Evolutionary conservation across 345 rosid species (phyloP).

Genomic region (Eucalyptus curtisii): DNA sequence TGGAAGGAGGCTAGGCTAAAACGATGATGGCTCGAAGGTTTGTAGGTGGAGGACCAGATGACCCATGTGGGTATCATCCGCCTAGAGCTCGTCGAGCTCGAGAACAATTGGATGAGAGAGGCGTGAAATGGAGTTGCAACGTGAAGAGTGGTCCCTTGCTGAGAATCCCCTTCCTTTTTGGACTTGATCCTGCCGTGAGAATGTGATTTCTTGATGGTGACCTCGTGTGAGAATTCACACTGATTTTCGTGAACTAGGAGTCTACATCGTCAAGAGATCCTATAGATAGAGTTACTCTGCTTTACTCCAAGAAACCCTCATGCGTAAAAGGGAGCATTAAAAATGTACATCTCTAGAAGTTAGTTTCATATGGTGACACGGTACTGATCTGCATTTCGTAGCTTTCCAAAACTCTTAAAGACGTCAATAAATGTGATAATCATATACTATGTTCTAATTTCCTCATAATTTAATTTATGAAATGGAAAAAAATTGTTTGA

Average conservation of each 20-base stretch:
- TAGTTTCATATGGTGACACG: neutral
- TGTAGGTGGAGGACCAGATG: neutral
- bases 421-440: neutral
- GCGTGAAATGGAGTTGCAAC: neutral
- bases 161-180: neutral
- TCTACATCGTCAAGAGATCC: neutral
- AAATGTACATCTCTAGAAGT: neutral
- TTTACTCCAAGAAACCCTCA: neutral
- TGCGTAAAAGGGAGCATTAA: neutral
- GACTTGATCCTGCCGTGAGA: neutral
- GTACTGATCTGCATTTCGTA: neutral
- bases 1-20: neutral
- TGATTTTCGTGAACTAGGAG: neutral
- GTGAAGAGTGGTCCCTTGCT: neutral
- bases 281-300: neutral
- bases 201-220: neutral
- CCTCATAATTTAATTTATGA: neutral
- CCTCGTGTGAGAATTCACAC: neutral
- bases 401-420: neutral
- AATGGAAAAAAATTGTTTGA: neutral
- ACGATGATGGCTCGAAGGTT: neutral
- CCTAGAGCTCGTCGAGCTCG: neutral
- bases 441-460: neutral
- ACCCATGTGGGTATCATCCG: neutral
- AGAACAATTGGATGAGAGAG: neutral